Evolutionary conservation across 2,329 filamentous ascomycete species (phyloP), one percentile per base, ranked within the genome.

Genomic region (Grosmannia huntii): DNA sequence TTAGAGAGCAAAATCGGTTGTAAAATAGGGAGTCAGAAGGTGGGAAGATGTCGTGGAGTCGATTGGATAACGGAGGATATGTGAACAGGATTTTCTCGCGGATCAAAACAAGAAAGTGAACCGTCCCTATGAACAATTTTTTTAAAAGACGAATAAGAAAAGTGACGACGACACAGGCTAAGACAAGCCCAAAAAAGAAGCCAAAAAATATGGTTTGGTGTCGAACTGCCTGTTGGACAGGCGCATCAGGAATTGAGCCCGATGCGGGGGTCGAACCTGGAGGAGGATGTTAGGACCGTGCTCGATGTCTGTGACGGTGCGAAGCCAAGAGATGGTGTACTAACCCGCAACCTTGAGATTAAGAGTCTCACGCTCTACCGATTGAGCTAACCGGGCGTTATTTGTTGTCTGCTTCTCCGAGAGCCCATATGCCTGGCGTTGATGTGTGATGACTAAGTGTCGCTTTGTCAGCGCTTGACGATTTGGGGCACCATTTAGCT

Each of bases 291-390:
- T 55, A 55, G 41, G 21, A 3, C 36, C 14, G 36, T 38, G 36
- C 12, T 38, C 36, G 4, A 14, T 36, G 36, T 38, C 14, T 38
- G 36, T 6, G 36, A 14, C 14, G 7, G 31, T 38, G 14, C 25
- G 11, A 27, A 16, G 2, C 3, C n/a, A 19, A 44, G 10, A 5
- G 14, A 9, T 27, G n/a, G 23, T 12, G 27, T 48, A 55, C 53
- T 48, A 62, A 64, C 65, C 65, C 65, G 64, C 64, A 66, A 65
- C 65, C 65, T 66, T 66, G 63, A 64, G 65, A 66, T 78, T 80
- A 80, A 81, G 82, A 85, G 82, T 84, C 82, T 83, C 78, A 84
- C 81, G 82, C 81, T 85, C 82, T 85, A 84, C 79, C 79, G 79
- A 83, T 82, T 83, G 80, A 83, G 80, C 80, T 83, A 83, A 75